Base-by-base conservation (phyloP, 768 basidiomycete species). In the Wakefieldia striispora region DNA sequence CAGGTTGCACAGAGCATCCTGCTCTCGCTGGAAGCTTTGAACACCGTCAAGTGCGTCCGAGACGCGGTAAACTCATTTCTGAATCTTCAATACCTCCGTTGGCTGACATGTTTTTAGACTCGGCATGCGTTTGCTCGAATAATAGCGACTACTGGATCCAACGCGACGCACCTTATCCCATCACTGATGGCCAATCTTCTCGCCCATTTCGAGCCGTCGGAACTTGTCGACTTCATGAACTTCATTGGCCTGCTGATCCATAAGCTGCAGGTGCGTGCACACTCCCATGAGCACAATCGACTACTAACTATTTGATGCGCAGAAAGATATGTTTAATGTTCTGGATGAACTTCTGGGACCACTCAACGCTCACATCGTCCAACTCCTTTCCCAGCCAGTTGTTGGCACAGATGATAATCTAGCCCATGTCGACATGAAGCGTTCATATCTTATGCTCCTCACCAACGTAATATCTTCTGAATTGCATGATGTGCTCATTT, bases 111-210 rank as follows among this genome's bases (percentile, higher is more conserved):
- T 49, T 13, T 10, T 19, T 57, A 98, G 95, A 87, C 91, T 26
- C 85, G 97, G 12, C 90, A 89, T 57, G 89, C 95, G 1, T 98
- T 98, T 68, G 86, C 94, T 27, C 85, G 95, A 36, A 88, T 98
- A 51, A 78, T 98, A 54, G 91, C 87, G 14, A 90, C 91, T 1
- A 86, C 93, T 19, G 95, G 95, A 12, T 83, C 88, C 7, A 84
- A 81, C 33, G 86, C 95, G 44, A 89, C 93, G 0, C 84, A 87
- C 56, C 84, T 86, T 55, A 93, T 98, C 37, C 92, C 95, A 3
- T 76, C 86, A 20, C 76, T 99, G 40, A 97, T 97, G 83, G 77
- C 80, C 39, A 87, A 90, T 64, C 81, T 98, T n/a, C 81, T 98
- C 43, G 80, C 84, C 3, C 90, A 95, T 58, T 94, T 95, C 61